Conservation (phyloP, 108 stramenopile genomes). For the Poteriospumella lacustris region DNA sequence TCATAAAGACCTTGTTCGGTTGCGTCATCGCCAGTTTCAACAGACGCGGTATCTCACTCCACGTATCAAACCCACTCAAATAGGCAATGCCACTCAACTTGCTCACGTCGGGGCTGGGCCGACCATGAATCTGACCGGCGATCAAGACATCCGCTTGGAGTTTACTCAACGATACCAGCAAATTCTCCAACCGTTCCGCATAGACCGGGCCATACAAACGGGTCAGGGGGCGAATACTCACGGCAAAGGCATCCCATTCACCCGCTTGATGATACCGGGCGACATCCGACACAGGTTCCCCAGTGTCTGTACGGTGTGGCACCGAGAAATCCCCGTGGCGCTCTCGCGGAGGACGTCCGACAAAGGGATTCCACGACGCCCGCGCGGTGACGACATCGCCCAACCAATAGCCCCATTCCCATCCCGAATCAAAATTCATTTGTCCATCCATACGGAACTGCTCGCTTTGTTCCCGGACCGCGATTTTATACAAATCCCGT, state of each 20-base stretch:
- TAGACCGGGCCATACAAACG: neutral
- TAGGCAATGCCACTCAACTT: constrained; percentile 37
- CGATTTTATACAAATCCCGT: constrained; percentile 21
- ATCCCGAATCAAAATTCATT: constrained; percentile 43
- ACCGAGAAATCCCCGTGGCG: no score
- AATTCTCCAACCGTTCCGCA: neutral
- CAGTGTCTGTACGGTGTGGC: neutral
- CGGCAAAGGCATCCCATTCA: neutral
- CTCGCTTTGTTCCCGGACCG: neutral
- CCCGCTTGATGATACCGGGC: no score
- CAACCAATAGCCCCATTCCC: constrained; percentile 44
- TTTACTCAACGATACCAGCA: constrained; percentile 20
- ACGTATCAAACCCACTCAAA: constrained; percentile 33
- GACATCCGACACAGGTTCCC: no score
- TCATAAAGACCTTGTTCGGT: constrained; percentile 19
- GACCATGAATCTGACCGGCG: neutral
- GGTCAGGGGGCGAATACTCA: neutral
- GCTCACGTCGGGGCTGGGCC: neutral
- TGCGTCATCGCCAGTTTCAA: constrained; percentile 27
- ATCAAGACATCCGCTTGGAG: neutral
- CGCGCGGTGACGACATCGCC: constrained; percentile 30
- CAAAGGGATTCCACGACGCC: constrained; percentile 32
- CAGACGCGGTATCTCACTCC: constrained; percentile 28
- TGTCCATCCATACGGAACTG: constrained; percentile 27
- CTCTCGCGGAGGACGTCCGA: no score